These are phyloP conservation scores for Hansenula sp. DNA, from an alignment of 1,139 yeast species.

Conservation along the genomic window DNA sequence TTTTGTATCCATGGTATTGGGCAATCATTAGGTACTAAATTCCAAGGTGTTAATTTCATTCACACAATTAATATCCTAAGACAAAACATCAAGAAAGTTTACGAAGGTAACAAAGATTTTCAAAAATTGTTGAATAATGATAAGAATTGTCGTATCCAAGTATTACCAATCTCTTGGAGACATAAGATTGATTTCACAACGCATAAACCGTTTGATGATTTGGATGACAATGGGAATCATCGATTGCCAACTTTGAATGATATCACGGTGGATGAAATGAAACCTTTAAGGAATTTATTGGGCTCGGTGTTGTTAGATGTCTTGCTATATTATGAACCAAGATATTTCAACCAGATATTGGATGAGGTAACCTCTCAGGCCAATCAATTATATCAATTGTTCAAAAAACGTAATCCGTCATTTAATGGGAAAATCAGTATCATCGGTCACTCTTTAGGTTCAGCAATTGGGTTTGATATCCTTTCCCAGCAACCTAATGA, in stretches of 20 bases:
- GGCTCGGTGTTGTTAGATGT: constrained; percentile 89
- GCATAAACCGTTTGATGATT: constrained; percentile 29
- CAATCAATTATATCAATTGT: constrained; percentile 62
- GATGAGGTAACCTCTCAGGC: constrained; percentile 66
- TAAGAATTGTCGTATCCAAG: constrained; percentile 63
- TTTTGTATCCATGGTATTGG: constrained; percentile 94
- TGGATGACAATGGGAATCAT: constrained; percentile 22
- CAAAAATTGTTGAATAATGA: constrained; percentile 32
- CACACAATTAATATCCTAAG: constrained; percentile 78
- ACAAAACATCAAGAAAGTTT: constrained; percentile 56
- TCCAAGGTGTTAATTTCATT: constrained; percentile 80
- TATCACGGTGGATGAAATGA: constrained; percentile 77
- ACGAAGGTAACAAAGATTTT: constrained; percentile 40
- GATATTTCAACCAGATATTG: constrained; percentile 59
- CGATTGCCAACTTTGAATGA: constrained; percentile 62
- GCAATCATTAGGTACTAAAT: constrained; percentile 76
- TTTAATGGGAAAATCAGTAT: constrained; percentile 79
- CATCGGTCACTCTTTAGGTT: constrained; percentile 90
- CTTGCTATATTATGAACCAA: constrained; percentile 78
- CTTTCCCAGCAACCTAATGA: constrained; percentile 52
- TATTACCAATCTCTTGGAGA: constrained; percentile 77
- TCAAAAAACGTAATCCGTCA: constrained; percentile 61
- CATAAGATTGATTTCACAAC: constrained; percentile 61
- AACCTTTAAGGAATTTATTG: constrained; percentile 68
- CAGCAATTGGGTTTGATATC: constrained; percentile 79